A percentile compares a stretch with the other conserved stretches of the same genome.
These are phyloP conservation scores for Dicorynia guianensis DNA, from an alignment of 306 rosid species.

Conservation along the genomic window DNA sequence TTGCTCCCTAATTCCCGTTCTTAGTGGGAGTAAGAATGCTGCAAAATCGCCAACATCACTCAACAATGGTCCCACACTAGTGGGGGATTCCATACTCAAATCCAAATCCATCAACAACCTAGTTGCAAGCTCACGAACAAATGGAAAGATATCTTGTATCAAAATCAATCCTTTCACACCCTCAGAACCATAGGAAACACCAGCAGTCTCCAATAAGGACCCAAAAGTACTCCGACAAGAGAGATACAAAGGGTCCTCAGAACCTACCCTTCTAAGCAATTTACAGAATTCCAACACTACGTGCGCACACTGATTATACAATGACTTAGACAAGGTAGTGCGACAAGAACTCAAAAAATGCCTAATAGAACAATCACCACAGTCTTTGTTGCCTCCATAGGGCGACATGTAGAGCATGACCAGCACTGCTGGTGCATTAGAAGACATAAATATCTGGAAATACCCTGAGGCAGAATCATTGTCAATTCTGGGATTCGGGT, in stretches of 20 bases:
- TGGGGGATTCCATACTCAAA: conserved; percentile 53
- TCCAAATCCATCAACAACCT: conserved; percentile 67
- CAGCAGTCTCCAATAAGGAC: conserved; percentile 59
- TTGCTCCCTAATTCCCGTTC: conserved; percentile 45
- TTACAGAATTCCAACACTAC: conserved; percentile 82
- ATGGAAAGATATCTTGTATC: conserved; percentile 70
- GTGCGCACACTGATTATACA: conserved; percentile 59
- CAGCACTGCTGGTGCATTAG: conserved; percentile 64
- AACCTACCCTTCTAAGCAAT: conserved; percentile 65
- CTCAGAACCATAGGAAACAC: conserved; percentile 37
- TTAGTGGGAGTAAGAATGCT: conserved; percentile 66
- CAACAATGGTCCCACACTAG: conserved; percentile 47
- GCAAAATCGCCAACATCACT: conserved; percentile 67
- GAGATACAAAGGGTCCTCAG: conserved; percentile 69
- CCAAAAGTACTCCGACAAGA: conserved; percentile 77
- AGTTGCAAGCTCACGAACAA: conserved; percentile 66
- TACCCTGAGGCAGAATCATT: conserved; percentile 49
- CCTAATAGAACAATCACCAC: conserved; percentile 65
- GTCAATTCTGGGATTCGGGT: conserved; percentile 47
- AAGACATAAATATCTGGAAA: conserved; percentile 67
- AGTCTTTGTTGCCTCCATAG: conserved; percentile 53
- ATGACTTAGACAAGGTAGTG: conserved; percentile 44
- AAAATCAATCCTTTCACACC: conserved; percentile 42
- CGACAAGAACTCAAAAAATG: conserved; percentile 65
- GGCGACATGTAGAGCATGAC: conserved; percentile 78